Evolutionary conservation across 2,329 filamentous ascomycete genomes (phyloP).

Genomic region (Gremmenia infestans): DNA sequence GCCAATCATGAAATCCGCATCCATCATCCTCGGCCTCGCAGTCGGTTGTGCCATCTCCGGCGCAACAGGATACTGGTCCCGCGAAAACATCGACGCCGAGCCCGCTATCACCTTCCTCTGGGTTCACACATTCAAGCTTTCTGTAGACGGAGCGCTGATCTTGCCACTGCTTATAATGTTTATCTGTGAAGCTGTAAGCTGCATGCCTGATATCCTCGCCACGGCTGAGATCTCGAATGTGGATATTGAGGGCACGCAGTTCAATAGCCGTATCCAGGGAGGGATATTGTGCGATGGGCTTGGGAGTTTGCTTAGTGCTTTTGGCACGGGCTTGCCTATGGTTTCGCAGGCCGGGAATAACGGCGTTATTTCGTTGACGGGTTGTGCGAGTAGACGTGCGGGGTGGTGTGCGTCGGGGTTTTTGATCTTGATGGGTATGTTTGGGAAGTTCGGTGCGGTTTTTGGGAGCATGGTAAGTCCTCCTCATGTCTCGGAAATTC

Average conservation of each 20-base stretch:
- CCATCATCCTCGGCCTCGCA: conserved; percentile 59
- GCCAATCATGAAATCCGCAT: conserved; percentile 65
- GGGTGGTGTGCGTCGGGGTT: conserved; percentile 63
- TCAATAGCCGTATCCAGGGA: conserved; percentile 66
- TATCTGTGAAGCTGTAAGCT: conserved; percentile 63
- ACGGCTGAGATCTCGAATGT: conserved; percentile 39
- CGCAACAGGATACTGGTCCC: conserved; percentile 61
- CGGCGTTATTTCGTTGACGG: conserved; percentile 62
- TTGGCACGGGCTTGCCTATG: conserved; percentile 65
- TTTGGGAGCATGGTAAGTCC: conserved; percentile 51
- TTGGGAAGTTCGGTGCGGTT: conserved; percentile 65
- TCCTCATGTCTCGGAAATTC: neutral
- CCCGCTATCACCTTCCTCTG: conserved; percentile 64
- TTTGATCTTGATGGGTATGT: conserved; percentile 64
- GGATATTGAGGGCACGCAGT: conserved; percentile 57
- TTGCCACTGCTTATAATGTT: conserved; percentile 60
- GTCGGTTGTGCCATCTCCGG: conserved; percentile 64
- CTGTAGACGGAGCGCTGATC: conserved; percentile 61
- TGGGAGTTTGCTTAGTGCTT: conserved; percentile 57
- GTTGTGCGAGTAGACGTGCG: conserved; percentile 63
- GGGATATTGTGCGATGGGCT: conserved; percentile 62
- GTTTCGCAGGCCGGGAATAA: conserved; percentile 66
- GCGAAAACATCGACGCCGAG: conserved; percentile 51
- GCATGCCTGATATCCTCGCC: conserved; percentile 55
- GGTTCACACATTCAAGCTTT: conserved; percentile 63